Evolutionary conservation across 345 rosid species (phyloP).

Genomic region (Eucalyptus paniculata): DNA sequence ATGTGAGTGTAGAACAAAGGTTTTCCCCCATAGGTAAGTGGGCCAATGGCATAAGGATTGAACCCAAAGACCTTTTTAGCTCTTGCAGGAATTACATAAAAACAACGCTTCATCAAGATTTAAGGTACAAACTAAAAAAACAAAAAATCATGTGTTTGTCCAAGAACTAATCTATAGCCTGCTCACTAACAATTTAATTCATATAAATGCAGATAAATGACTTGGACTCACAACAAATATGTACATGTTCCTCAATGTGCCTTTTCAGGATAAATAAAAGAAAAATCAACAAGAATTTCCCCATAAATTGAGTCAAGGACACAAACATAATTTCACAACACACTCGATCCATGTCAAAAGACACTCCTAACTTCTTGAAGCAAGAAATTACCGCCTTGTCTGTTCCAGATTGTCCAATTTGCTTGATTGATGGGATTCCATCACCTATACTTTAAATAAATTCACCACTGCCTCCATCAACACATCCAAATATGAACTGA

Average conservation of each 20-base stretch:
- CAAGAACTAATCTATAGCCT: too few relatives aligned
- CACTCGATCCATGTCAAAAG: conserved; percentile 68
- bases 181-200: too few relatives aligned
- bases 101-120: too few relatives aligned
- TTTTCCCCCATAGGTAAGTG: not conserved
- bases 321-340: too few relatives aligned
- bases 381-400: conserved; percentile 90
- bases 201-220: too few relatives aligned
- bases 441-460: conserved; percentile 31
- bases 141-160: too few relatives aligned
- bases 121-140: too few relatives aligned
- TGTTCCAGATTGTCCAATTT: conserved; percentile 89
- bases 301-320: too few relatives aligned
- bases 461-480: not conserved
- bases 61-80: not conserved
- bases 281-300: too few relatives aligned
- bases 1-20: not conserved
- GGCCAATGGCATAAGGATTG: not conserved
- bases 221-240: too few relatives aligned
- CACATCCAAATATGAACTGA: not conserved
- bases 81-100: not conserved
- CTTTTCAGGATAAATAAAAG: too few relatives aligned
- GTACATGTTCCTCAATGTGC: too few relatives aligned
- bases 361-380: conserved; percentile 81
- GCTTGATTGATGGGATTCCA: conserved; percentile 91